Percentiles rank a stretch among this genome's conserved stretches.
Evolutionary conservation across 2,329 filamentous ascomycete species (phyloP).

Genomic region (Aphanocladium album): DNA sequence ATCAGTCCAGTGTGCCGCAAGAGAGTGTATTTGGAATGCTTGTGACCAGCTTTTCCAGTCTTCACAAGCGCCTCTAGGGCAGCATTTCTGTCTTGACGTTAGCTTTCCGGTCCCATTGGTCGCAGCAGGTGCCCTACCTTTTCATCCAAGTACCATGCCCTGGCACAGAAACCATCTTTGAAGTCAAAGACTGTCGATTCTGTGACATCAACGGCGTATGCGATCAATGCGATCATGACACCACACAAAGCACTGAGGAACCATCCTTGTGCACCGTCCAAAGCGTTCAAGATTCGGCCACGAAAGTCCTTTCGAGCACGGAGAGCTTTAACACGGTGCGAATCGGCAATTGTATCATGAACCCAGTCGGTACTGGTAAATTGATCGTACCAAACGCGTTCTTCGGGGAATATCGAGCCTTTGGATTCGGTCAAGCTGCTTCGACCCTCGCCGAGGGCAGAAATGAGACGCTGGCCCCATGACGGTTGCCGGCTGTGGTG

Average conservation of each 20-base stretch:
- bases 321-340: conserved; percentile 79
- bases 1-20: conserved; percentile 60
- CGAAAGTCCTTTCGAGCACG: conserved; percentile 76
- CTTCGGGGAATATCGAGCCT: conserved; percentile 64
- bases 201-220: conserved; percentile 83
- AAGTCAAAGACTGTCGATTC: conserved; percentile 83
- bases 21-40: conserved; percentile 38
- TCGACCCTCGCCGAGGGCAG: conserved; percentile 54
- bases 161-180: conserved; percentile 81
- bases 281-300: conserved; percentile 69
- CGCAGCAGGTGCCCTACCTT: too few relatives aligned
- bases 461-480: conserved; percentile 56
- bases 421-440: conserved; percentile 60
- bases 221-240: conserved; percentile 74
- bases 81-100: conserved; percentile 40
- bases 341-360: conserved; percentile 92
- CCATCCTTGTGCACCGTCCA: conserved; percentile 92
- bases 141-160: conserved; percentile 67
- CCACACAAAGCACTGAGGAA: conserved; percentile 87
- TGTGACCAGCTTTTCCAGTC: conserved; percentile 55
- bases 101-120: conserved; percentile 14
- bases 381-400: conserved; percentile 97
- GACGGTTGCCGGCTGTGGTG: conserved; percentile 56
- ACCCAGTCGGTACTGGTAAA: conserved; percentile 98
- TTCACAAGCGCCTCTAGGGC: conserved; percentile 49